Evolutionary conservation across 148 eudicot genomes (phyloP), one percentile per base, ranked within the genome.

Genomic region (Heliosperma pusillum): DNA sequence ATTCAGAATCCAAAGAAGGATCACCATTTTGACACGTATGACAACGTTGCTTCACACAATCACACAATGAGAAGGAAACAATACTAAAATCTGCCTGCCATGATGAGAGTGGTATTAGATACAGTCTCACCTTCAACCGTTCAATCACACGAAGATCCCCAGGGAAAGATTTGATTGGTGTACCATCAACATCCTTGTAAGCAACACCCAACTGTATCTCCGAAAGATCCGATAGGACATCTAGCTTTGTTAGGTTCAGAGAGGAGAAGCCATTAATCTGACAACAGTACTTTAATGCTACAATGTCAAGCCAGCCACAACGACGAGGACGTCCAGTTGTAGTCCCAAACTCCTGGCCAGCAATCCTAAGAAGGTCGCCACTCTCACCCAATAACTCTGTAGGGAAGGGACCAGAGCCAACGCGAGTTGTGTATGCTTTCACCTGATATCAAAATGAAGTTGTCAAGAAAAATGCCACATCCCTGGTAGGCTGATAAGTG

Each of bases 291-390:
- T 87, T 92, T 4, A 95, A 73, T 27, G 96, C 98, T 79, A 95
- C 97, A 30, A 95, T 65, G 76, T 95, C 98, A 72, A 95, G 98
- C 98, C 98, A 95, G 71, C 97, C 97, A 84, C 98, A 95, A 33
- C 97, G 96, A 79, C 98, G 98, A 64, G 97, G 98, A 81, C 97
- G 96, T 2, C 97, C 98, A 50, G 98, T 91, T 3, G 91, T 89
- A 5, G 96, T 95, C 64, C 98, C 98, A 74, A 94, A 95, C 79
- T 95, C 98, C 71, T 95, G 98, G 50, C 98, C 98, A 73, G 98
- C 97, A 77, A 81, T 83, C 79, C 98, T 88, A n/a, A 95, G 93
- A 40, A 89, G 81, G 66, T 92, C 93, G 27, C 98, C 98, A 61
- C 76, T 89, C 79, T 89, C 80, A 75, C 96, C 98, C 86, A 90